Evolutionary conservation across 495 filamentous ascomycete species (phyloP), one percentile per base, ranked within the genome.

Genomic region (Halenospora varia): DNA sequence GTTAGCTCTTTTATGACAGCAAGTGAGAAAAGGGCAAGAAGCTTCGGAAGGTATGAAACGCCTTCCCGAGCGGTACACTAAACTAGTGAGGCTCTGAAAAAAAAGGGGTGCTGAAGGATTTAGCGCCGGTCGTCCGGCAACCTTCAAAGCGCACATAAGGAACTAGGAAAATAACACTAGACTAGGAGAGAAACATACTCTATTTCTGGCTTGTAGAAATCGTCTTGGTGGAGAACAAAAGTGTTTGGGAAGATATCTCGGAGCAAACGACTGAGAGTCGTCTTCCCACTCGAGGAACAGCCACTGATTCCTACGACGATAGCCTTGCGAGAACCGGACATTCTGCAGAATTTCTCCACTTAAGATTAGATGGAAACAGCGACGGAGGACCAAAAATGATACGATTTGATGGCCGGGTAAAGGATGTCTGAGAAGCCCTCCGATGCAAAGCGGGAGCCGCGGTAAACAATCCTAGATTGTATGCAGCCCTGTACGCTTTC

Each of bases 161-260:
- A n/a, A n/a, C n/a, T n/a, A n/a, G n/a, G n/a, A n/a, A n/a, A n/a
- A n/a, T n/a, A n/a, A n/a, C n/a, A n/a, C n/a, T n/a, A n/a, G n/a
- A n/a, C 29, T 35, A 35, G 29, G 29, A 35, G 13, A 35, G 4
- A 4, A 2, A 64, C 75, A 64, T 62, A 87, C 82, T 87, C 74
- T n/a, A 78, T 68, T 65, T 97, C 92, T 1, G 88, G 67, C 39
- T 79, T 81, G 70, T 91, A 97, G 68, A 96, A 97, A 70, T 97
- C 93, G 72, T 97, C 93, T 68, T 94, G 83, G 68, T 96, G 92
- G 41, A 97, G 77, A 59, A 96, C 87, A 62, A 90, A 92, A 2
- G 84, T 82, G 50, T 76, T 70, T 9, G 82, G 79, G 59, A 95
- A 90, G 57, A 92, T 82, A 47, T 81, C 77, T 51, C 86, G 84